These are phyloP conservation scores for Cladophialophora immunda DNA, from an alignment of 2,329 filamentous ascomycete genomes.

Conservation along the genomic window DNA sequence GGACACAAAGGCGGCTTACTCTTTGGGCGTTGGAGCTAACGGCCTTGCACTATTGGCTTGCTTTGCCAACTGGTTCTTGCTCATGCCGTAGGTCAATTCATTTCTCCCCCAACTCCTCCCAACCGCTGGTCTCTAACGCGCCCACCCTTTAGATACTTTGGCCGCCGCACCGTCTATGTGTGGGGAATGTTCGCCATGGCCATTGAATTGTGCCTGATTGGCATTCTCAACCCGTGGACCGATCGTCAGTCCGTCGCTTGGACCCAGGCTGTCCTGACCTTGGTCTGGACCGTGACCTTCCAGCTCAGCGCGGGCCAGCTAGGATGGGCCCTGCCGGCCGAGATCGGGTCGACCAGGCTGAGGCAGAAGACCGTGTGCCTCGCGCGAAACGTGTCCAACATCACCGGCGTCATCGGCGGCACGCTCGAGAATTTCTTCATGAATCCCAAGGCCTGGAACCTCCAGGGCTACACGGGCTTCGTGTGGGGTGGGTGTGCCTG, in stretches of 20 bases:
- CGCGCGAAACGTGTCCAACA: conserved; percentile 60
- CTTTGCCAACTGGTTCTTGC: conserved; percentile 57
- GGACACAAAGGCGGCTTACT: conserved; percentile 45
- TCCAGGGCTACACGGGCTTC: conserved; percentile 47
- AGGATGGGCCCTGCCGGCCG: conserved; percentile 61
- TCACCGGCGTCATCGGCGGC: conserved; percentile 53
- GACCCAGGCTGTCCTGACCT: conserved; percentile 56
- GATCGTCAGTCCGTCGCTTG: conserved; percentile 44
- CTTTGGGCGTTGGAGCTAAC: conserved; percentile 54
- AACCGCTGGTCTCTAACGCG: conserved; percentile 55
- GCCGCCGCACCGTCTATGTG: conserved; percentile 52
- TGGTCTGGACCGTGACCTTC: conserved; percentile 64
- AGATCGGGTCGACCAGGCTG: conserved; percentile 63
- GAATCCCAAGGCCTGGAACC: conserved; percentile 47
- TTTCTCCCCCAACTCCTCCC: background rate
- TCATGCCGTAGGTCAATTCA: conserved; percentile 39
- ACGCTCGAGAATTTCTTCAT: conserved; percentile 43
- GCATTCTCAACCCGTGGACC: conserved; percentile 35
- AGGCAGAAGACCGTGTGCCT: conserved; percentile 64
- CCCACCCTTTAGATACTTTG: conserved; percentile 65
- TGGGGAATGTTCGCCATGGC: conserved; percentile 44
- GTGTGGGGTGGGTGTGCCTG: conserved; percentile 54
- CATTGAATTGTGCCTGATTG: conserved; percentile 44
- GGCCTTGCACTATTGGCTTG: conserved; percentile 72
- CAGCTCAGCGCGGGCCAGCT: conserved; percentile 63